Evolutionary conservation across 371 early-diverging fungal genomes (phyloP).

Genomic region (Zancudomyces culisetae): DNA sequence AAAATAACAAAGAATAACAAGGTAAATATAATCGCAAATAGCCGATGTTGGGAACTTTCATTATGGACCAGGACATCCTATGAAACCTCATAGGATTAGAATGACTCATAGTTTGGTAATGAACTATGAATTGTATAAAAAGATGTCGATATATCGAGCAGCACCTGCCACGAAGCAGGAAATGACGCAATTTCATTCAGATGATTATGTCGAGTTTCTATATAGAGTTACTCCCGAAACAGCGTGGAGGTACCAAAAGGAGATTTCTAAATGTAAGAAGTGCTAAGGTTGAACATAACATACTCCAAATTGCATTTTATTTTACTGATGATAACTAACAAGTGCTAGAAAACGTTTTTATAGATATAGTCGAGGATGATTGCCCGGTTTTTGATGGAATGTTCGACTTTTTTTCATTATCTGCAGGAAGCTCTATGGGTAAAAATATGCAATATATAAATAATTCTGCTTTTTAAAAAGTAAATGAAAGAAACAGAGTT

Average conservation of each 20-base stretch:
- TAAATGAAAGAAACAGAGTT: too few relatives aligned
- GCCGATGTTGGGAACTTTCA: slow-evolving; percentile 37
- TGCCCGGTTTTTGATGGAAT: slow-evolving; percentile 97
- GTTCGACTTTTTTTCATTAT: slow-evolving; percentile 85
- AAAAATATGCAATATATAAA: too few relatives aligned
- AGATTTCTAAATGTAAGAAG: slow-evolving; percentile 20
- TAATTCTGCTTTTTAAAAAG: too few relatives aligned
- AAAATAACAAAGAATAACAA: background rate
- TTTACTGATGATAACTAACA: background rate
- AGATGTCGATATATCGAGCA: slow-evolving; percentile 62
- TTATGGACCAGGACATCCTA: slow-evolving; percentile 51
- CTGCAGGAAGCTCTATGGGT: slow-evolving; percentile 81
- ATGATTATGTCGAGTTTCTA: slow-evolving; percentile 98
- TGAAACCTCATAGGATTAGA: slow-evolving; percentile 98
- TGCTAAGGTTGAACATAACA: background rate
- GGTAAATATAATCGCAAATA: slow-evolving; percentile 7
- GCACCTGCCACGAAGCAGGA: slow-evolving; percentile 72
- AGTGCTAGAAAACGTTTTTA: background rate
- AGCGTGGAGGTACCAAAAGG: slow-evolving; percentile 17
- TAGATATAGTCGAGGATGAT: slow-evolving; percentile 51
- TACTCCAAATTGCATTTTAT: background rate
- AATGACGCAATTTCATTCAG: slow-evolving; percentile 97
- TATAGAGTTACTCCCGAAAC: slow-evolving; percentile 77
- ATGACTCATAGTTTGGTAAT: slow-evolving; percentile 95
- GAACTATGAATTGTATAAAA: slow-evolving; percentile 86